These are phyloP conservation scores for Scenedesmus sp. DNA, from an alignment of 163 green algal species.

Conservation along the genomic window DNA sequence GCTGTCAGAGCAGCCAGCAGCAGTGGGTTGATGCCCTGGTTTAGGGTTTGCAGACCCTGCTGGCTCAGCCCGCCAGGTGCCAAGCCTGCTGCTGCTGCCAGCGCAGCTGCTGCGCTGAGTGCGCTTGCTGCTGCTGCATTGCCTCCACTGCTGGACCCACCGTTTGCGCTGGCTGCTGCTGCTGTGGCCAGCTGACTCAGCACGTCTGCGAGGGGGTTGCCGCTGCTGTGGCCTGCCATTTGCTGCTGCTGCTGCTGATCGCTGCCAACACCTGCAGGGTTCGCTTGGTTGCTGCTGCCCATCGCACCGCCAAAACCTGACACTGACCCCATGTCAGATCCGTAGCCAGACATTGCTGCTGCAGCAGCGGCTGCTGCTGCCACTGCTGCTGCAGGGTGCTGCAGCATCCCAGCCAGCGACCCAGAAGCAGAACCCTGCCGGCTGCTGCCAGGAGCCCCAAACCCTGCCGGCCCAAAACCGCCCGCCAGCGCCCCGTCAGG, in stretches of 20 bases:
- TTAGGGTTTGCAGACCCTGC: slow-evolving; percentile 6
- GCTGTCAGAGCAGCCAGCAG: slow-evolving; percentile 18
- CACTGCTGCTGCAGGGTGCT: neutral
- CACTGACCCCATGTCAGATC: neutral
- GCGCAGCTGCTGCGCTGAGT: neutral
- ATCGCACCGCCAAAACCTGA: neutral
- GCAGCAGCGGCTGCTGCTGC: slow-evolving; percentile 6
- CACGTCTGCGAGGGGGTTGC: neutral
- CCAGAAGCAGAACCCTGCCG: neutral
- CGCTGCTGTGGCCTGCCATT: neutral
- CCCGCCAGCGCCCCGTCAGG: neutral
- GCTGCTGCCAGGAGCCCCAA: neutral
- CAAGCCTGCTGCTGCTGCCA: slow-evolving; percentile 23
- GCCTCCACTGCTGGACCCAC: neutral
- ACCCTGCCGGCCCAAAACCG: neutral
- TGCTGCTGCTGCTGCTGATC: slow-evolving; percentile 5
- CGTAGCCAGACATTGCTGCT: neutral
- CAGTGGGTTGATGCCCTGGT: neutral
- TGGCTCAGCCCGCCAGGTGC: neutral
- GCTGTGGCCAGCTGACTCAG: neutral
- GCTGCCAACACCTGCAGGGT: neutral
- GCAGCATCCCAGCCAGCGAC: neutral
- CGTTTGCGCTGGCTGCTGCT: neutral
- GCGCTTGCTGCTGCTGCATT: neutral
- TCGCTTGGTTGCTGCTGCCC: neutral